Evolutionary conservation across 139 green algal genomes (phyloP).

Genomic region (Spirogloea muscicola): DNA sequence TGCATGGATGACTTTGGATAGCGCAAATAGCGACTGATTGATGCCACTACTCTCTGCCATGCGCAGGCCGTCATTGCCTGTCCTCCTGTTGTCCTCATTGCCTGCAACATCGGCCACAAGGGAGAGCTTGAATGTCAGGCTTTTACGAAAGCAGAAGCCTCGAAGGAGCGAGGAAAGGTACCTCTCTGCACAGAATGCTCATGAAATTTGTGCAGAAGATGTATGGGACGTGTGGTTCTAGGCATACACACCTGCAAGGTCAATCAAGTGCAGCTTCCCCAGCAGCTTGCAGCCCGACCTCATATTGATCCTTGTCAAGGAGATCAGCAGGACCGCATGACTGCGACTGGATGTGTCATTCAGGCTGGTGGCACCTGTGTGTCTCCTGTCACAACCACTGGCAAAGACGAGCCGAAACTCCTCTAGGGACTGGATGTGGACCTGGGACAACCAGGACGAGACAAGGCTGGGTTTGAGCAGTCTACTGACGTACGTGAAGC

Average conservation of each 20-base stretch:
- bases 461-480: too few relatives aligned
- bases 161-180: too few relatives aligned
- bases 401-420: constrained; percentile 3
- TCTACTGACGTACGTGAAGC: too few relatives aligned
- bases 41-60: constrained; percentile 69
- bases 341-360: constrained; percentile 16
- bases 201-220: too few relatives aligned
- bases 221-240: too few relatives aligned
- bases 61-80: constrained; percentile 18
- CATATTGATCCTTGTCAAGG: too few relatives aligned
- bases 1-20: constrained; percentile 65
- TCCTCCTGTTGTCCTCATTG: constrained; percentile 28
- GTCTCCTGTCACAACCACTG: constrained; percentile 1
- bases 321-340: constrained; percentile 18
- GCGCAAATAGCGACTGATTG: constrained; percentile 78
- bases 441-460: neutral
- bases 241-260: constrained; percentile 23
- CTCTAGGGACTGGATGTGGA: neutral
- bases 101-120: too few relatives aligned
- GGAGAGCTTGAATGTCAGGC: too few relatives aligned
- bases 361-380: constrained; percentile 3
- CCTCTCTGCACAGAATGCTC: too few relatives aligned
- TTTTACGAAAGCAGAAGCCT: too few relatives aligned
- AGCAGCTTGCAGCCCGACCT: too few relatives aligned
- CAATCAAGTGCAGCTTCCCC: constrained; percentile 10